Conservation (phyloP, 208 protist genomes). For the Balamuthia mandrillaris region DNA sequence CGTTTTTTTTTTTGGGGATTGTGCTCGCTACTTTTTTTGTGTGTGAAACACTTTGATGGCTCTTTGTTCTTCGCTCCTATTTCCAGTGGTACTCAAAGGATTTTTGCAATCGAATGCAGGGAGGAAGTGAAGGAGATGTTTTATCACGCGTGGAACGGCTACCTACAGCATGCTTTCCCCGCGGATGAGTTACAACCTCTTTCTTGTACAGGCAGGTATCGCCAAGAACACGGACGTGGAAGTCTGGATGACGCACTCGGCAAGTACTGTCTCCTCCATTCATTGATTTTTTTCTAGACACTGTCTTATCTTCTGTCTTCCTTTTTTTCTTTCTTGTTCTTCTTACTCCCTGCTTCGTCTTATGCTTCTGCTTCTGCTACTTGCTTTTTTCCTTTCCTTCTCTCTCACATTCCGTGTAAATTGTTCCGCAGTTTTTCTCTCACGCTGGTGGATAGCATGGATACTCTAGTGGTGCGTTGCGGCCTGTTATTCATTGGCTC, state of each 20-base stretch:
- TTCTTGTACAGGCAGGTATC: slow-evolving; percentile 55
- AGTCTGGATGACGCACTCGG: background rate
- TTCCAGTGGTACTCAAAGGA: too few species aligned
- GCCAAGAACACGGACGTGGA: background rate
- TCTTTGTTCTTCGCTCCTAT: too few species aligned
- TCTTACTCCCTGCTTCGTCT: slow-evolving; percentile 57
- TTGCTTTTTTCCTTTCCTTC: background rate
- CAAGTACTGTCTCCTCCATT: background rate
- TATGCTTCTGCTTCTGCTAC: slow-evolving; percentile 50
- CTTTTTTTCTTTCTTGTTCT: slow-evolving; percentile 53
- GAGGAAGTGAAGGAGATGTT: slow-evolving; percentile 79
- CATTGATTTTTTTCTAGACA: too few species aligned
- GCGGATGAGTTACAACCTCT: slow-evolving; percentile 77
- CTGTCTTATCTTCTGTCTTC: slow-evolving; percentile 64
- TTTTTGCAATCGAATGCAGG: too few species aligned
- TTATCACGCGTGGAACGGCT: slow-evolving; percentile 74
- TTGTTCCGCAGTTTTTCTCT: background rate
- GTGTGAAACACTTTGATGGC: too few species aligned
- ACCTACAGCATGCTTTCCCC: slow-evolving; percentile 82
- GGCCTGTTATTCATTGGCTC: background rate
- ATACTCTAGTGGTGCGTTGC: slow-evolving; percentile 23
- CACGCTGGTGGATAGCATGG: background rate
- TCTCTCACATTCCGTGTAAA: background rate
- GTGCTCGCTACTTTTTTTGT: too few species aligned
- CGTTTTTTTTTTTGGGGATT: too few species aligned